A percentile compares a stretch with the other conserved stretches of the same genome.
phyloP scores from a whole-genome alignment of 331 rosid species.

The Quercus lobata region DNA sequence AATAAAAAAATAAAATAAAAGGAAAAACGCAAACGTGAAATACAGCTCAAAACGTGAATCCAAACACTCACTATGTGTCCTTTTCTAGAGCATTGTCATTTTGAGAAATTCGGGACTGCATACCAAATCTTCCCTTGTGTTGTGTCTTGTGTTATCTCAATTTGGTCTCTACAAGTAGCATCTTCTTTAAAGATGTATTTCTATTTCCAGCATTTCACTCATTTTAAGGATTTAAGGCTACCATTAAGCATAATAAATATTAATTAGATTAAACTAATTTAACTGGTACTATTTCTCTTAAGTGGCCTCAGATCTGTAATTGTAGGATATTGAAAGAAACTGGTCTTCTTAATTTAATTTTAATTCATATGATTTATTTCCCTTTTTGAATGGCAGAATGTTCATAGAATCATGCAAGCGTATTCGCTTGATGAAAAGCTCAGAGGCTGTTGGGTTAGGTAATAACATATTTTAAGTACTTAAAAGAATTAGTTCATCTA shows the following conservation, averaged over 20 bases:
- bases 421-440: slow-evolving; percentile 25
- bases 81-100: too few species aligned
- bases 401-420: slow-evolving; percentile 36
- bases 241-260: too few species aligned
- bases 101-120: too few species aligned
- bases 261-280: too few species aligned
- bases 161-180: too few species aligned
- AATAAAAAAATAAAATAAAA: too few species aligned
- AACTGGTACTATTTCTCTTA: neutral
- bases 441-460: slow-evolving; percentile 28
- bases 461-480: neutral
- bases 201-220: neutral
- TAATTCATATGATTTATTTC: neutral
- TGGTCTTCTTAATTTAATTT: neutral
- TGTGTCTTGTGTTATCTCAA: too few species aligned
- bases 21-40: too few species aligned
- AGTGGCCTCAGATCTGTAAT: neutral
- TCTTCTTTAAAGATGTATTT: too few species aligned
- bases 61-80: too few species aligned
- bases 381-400: slow-evolving; percentile 16
- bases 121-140: too few species aligned
- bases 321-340: neutral
- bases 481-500: neutral
- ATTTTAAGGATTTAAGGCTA: neutral
- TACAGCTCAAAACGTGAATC: too few species aligned